These are phyloP conservation scores for Craterostigma plantagineum DNA, from an alignment of 257 asterid species.

Conservation along the genomic window DNA sequence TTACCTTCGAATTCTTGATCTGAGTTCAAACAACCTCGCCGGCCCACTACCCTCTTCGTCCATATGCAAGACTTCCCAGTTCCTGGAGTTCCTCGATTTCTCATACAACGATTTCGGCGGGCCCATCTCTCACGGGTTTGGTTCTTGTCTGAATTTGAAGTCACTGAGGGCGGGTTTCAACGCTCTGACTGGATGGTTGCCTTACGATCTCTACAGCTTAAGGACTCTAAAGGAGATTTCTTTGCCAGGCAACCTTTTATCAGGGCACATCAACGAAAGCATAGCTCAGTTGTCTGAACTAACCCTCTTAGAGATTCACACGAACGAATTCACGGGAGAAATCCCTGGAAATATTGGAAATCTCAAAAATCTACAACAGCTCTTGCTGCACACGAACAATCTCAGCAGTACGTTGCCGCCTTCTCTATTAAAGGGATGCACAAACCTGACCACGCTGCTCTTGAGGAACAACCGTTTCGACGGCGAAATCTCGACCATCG, in stretches of 20 bases:
- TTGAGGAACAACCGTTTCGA: slow-evolving; percentile 26
- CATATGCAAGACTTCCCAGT: slow-evolving; percentile 14
- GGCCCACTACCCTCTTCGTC: slow-evolving; percentile 23
- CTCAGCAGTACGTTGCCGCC: slow-evolving; percentile 27
- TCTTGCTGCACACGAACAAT: slow-evolving; percentile 34
- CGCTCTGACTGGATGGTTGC: slow-evolving; percentile 20
- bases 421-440: slow-evolving; percentile 24
- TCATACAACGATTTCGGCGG: slow-evolving; percentile 23
- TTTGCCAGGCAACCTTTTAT: slow-evolving; percentile 17
- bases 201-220: slow-evolving; percentile 15
- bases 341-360: slow-evolving; percentile 20
- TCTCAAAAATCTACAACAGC: slow-evolving; percentile 21
- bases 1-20: slow-evolving; percentile 5
- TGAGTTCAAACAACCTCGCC: slow-evolving; percentile 16
- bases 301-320: slow-evolving; percentile 22
- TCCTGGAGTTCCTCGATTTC: slow-evolving; percentile 18
- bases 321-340: slow-evolving; percentile 19
- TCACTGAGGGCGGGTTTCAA: slow-evolving; percentile 26
- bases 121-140: slow-evolving; percentile 7
- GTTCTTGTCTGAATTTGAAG: slow-evolving; percentile 12
- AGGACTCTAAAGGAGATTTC: slow-evolving; percentile 16
- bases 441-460: slow-evolving; percentile 25
- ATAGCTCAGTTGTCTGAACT: slow-evolving; percentile 16
- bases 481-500: slow-evolving; percentile 26
- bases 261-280: slow-evolving; percentile 16